These are phyloP conservation scores for Brassica juncea DNA, from an alignment of 345 rosid species.

Conservation along the genomic window DNA sequence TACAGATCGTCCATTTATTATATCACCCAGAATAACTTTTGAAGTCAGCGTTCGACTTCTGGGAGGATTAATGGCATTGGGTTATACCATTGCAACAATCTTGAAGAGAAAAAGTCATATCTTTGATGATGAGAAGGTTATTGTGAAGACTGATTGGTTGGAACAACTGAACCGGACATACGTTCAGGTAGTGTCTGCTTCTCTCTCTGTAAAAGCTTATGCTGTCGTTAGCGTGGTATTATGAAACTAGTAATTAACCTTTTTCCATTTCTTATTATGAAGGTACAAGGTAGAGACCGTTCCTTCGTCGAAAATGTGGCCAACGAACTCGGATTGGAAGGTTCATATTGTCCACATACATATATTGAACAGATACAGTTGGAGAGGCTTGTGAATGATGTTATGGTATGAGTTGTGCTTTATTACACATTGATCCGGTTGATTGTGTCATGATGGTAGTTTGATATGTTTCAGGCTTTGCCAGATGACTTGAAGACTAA, in stretches of 20 bases:
- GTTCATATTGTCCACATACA: constrained; percentile 86
- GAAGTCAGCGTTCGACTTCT: constrained; percentile 94
- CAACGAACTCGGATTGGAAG: constrained; percentile 84
- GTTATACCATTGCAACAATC: constrained; percentile 92
- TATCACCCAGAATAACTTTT: constrained; percentile 97
- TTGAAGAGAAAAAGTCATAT: constrained; percentile 92
- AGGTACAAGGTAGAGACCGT: constrained; percentile 99
- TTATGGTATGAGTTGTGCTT: constrained; percentile 67
- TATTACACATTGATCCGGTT: not conserved
- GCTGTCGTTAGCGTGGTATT: not conserved
- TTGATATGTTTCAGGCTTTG: constrained; percentile 65
- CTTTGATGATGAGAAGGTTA: constrained; percentile 68
- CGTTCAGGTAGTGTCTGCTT: constrained; percentile 68
- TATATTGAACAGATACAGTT: constrained; percentile 97
- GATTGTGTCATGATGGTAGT: constrained; percentile 23
- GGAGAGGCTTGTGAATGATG: constrained; percentile 95
- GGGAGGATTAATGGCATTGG: constrained; percentile 98
- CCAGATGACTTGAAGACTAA: constrained; percentile 94
- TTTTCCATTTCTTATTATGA: constrained; percentile 24
- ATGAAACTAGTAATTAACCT: not conserved
- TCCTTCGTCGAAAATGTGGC: constrained; percentile 61
- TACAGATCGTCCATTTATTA: constrained; percentile 91
- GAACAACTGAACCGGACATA: constrained; percentile 90
- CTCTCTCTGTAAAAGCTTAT: not conserved
- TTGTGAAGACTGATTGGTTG: constrained; percentile 93